Conservation (phyloP, 2,329 filamentous ascomycete genomes). For the Colletotrichum incanum region DNA sequence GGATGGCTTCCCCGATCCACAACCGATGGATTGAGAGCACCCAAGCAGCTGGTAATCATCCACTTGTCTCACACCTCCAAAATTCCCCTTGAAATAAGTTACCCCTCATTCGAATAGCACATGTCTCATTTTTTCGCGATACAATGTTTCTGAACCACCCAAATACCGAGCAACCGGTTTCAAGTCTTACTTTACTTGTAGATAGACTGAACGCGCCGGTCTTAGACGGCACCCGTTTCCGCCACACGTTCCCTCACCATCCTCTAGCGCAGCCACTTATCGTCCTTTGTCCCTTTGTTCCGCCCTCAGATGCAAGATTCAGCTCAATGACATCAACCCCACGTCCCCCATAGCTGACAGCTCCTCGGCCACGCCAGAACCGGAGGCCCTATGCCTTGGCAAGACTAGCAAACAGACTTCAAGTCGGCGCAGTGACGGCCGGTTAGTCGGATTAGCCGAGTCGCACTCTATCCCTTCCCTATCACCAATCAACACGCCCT, state of each 20-base stretch:
- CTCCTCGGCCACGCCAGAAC: not conserved
- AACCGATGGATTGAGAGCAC: not conserved
- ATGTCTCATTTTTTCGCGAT: slow-evolving; percentile 3
- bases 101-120: no score
- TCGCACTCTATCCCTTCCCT: not conserved
- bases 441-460: slow-evolving; percentile 6
- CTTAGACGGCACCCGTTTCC: not conserved
- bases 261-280: not conserved
- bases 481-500: not conserved
- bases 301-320: no score
- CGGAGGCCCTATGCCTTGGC: not conserved
- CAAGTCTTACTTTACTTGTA: not conserved
- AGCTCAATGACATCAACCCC: slow-evolving; percentile 12
- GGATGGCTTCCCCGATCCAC: no score
- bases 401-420: not conserved
- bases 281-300: slow-evolving; percentile 9
- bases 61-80: not conserved
- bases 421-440: not conserved
- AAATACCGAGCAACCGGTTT: not conserved
- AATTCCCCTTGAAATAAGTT: not conserved
- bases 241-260: slow-evolving; percentile 7
- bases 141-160: not conserved
- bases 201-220: not conserved
- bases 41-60: not conserved
- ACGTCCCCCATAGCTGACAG: not conserved